phyloP scores from a whole-genome alignment of 495 filamentous ascomycete genomes.

The Staphylotrichum longicolle region DNA sequence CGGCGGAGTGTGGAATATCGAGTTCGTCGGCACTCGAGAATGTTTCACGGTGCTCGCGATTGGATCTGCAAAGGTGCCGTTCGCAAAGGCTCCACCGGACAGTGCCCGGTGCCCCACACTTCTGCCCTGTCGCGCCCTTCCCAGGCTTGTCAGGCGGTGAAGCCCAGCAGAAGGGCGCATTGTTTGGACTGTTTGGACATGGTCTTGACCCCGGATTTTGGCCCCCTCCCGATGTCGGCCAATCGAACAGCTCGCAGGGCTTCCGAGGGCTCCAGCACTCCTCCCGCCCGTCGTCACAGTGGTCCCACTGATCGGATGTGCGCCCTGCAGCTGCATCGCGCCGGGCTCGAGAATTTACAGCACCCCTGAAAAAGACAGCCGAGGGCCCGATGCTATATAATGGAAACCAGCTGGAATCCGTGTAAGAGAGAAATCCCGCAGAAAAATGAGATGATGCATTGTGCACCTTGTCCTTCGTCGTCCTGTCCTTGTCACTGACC shows the following conservation, averaged over 20 bases:
- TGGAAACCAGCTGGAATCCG: conserved; percentile 24
- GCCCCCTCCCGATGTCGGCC: conserved; percentile 26
- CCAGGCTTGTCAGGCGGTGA: conserved; percentile 19
- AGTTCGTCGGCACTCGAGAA: background rate
- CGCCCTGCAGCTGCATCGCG: conserved; percentile 21
- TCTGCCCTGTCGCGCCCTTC: conserved; percentile 11
- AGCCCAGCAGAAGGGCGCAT: conserved; percentile 18
- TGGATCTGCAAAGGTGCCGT: background rate
- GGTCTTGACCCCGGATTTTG: conserved; percentile 6
- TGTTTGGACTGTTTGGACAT: background rate
- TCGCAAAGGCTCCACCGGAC: background rate
- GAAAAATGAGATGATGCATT: background rate
- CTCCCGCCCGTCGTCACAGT: background rate
- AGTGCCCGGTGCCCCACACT: conserved; percentile 7
- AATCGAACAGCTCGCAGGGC: conserved; percentile 15
- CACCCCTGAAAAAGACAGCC: conserved; percentile 15
- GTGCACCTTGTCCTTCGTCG: background rate
- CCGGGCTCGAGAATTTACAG: conserved; percentile 14
- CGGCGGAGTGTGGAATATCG: background rate
- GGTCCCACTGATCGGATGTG: conserved; percentile 19
- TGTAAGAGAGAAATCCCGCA: conserved; percentile 29
- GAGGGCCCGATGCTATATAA: conserved; percentile 17
- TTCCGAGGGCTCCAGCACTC: background rate
- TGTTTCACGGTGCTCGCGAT: background rate
- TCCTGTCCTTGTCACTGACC: conserved; percentile 6